A percentile compares a stretch with the other conserved stretches of the same genome.
Conservation (phyloP, 768 basidiomycete species). For the Daedaleopsis sinensis region DNA sequence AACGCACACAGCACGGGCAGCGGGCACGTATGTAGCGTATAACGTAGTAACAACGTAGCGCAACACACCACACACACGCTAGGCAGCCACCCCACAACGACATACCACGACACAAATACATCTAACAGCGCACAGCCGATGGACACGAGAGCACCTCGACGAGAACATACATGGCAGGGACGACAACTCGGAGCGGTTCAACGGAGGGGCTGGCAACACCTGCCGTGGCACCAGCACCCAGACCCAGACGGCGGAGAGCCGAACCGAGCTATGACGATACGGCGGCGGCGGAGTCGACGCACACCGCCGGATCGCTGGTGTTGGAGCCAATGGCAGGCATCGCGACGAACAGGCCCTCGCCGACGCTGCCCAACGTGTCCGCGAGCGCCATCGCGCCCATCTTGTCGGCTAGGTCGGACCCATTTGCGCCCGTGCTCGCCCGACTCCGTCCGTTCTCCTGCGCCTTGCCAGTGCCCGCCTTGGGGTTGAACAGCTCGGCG, state of each 20-base stretch:
- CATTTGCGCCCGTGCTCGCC: slow-evolving; percentile 1
- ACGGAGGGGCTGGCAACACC: background rate
- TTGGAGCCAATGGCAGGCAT: background rate
- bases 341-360: background rate
- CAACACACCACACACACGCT: slow-evolving; percentile 5
- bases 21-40: slow-evolving; percentile 15
- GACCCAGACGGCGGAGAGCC: background rate
- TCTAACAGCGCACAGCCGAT: slow-evolving; percentile 6
- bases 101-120: slow-evolving; percentile 10
- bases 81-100: slow-evolving; percentile 14
- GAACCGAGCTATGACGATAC: slow-evolving; percentile 8
- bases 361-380: background rate
- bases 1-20: slow-evolving; percentile 27
- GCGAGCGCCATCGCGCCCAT: slow-evolving; percentile 18
- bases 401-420: slow-evolving; percentile 9
- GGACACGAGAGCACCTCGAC: slow-evolving; percentile 14
- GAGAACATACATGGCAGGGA: background rate
- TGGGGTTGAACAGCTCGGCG: slow-evolving; percentile 42
- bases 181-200: background rate
- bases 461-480: slow-evolving; percentile 17
- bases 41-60: slow-evolving; percentile 14
- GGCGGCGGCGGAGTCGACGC: background rate
- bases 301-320: background rate
- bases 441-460: slow-evolving; percentile 4
- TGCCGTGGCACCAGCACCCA: background rate